Conservation (phyloP, 1,139 yeast genomes). For the Zygosaccharomyces sapae region DNA sequence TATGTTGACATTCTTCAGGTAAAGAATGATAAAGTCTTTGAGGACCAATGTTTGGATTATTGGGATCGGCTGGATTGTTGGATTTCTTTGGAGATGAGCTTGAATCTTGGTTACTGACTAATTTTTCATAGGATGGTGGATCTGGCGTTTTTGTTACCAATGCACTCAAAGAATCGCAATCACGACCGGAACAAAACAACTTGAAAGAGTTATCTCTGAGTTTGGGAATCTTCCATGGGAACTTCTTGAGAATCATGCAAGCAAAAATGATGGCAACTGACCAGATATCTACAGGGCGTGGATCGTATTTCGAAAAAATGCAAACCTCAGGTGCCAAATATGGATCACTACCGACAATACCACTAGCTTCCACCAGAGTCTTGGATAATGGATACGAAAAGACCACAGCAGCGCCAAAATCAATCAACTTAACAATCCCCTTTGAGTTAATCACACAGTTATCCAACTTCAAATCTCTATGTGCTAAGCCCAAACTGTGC, state of each 20-base stretch:
- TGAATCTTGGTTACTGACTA: conserved; percentile 11
- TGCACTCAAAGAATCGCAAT: conserved; percentile 41
- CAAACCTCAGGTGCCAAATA: conserved; percentile 93
- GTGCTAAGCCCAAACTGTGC: conserved; percentile 86
- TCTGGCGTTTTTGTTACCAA: conserved; percentile 39
- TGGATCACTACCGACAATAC: conserved; percentile 92
- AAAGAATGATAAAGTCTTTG: conserved; percentile 64
- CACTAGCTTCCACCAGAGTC: conserved; percentile 74
- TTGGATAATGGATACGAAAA: conserved; percentile 87
- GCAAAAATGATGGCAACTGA: conserved; percentile 88
- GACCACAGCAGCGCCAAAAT: conserved; percentile 92
- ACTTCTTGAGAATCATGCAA: conserved; percentile 89
- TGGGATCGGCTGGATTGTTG: conserved; percentile 36
- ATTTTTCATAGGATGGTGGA: conserved; percentile 36
- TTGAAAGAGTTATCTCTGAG: conserved; percentile 79
- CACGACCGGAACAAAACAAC: conserved; percentile 43
- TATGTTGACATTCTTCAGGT: conserved; percentile 62
- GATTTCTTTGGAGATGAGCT: conserved; percentile 13
- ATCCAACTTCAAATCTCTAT: conserved; percentile 87
- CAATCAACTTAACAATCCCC: conserved; percentile 87
- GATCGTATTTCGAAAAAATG: conserved; percentile 75
- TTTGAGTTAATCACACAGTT: conserved; percentile 83
- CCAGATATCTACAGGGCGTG: conserved; percentile 94
- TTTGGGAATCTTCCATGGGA: conserved; percentile 97
- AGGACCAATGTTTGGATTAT: conserved; percentile 60